Conservation (phyloP, 441 rosid genomes). For the Biscutella laevigata region DNA sequence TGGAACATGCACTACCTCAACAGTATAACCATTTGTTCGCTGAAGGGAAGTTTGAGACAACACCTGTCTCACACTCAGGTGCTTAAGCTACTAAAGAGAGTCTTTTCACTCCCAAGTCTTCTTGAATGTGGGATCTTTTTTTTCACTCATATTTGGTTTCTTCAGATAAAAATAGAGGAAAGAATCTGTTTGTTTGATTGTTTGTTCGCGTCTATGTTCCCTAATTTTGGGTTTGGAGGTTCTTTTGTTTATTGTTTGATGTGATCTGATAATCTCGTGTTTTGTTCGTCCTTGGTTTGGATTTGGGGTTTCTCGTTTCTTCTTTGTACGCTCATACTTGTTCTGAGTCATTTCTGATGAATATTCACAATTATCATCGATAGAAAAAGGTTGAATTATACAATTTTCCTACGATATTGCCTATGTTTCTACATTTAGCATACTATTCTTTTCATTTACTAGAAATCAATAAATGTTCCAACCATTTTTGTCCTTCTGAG, state of each 20-base stretch:
- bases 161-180: constrained; percentile 14
- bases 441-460: background rate
- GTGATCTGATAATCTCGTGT: background rate
- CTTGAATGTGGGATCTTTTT: constrained; percentile 1
- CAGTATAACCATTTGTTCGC: constrained; percentile 58
- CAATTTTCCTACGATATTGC: background rate
- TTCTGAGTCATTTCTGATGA: too few species aligned
- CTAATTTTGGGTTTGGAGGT: constrained; percentile 13
- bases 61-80: constrained; percentile 89
- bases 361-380: too few species aligned
- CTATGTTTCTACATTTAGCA: background rate
- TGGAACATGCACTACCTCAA: constrained; percentile 85
- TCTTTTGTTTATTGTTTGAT: constrained; percentile 5
- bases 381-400: too few species aligned
- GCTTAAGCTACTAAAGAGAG: constrained; percentile 29
- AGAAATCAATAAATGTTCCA: background rate
- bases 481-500: background rate
- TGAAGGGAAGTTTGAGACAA: constrained; percentile 69
- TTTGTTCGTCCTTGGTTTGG: constrained; percentile 4
- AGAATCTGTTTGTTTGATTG: constrained; percentile 14
- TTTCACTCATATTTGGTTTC: constrained; percentile 20
- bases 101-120: background rate
- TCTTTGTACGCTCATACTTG: background rate
- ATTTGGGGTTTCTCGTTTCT: background rate
- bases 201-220: constrained; percentile 1